Evolutionary conservation across 805 yeast species (phyloP).

Genomic region (Kockiozyma suomiensis): DNA sequence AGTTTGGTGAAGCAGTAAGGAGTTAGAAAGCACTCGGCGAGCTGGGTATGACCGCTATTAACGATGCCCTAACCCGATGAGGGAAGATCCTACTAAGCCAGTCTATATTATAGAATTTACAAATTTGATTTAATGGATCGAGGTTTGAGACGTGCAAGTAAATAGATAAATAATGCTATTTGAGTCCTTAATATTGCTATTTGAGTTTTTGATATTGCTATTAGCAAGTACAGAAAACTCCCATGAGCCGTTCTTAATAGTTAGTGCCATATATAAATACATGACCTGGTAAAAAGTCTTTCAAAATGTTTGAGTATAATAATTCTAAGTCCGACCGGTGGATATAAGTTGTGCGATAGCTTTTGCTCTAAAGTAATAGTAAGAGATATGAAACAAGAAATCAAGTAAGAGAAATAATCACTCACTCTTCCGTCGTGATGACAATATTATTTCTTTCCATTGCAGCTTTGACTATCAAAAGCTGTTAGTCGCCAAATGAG

Average conservation of each 20-base stretch:
- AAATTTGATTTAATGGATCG: too few relatives aligned
- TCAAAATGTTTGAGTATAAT: neutral
- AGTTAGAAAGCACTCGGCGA: too few relatives aligned
- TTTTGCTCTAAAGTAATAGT: conserved; percentile 3
- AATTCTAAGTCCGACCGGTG: conserved; percentile 2
- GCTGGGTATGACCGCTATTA: neutral
- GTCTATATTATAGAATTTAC: neutral
- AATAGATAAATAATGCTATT: too few relatives aligned
- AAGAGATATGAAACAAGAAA: neutral
- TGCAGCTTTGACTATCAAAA: conserved; percentile 10
- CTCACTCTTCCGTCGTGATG: conserved; percentile 23
- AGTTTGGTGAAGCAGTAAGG: too few relatives aligned
- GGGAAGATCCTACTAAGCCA: neutral
- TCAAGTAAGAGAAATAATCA: neutral
- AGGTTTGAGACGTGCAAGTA: too few relatives aligned
- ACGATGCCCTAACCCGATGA: neutral
- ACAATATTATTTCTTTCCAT: conserved; percentile 21
- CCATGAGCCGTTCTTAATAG: too few relatives aligned
- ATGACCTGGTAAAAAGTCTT: too few relatives aligned
- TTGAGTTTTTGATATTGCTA: too few relatives aligned
- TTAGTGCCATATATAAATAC: too few relatives aligned
- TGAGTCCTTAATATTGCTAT: too few relatives aligned
- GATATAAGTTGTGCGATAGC: conserved; percentile 4
- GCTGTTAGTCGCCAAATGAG: too few relatives aligned
- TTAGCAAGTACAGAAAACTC: too few relatives aligned